These are phyloP conservation scores for Calocybe indica DNA, from an alignment of 768 basidiomycete genomes.

Conservation along the genomic window DNA sequence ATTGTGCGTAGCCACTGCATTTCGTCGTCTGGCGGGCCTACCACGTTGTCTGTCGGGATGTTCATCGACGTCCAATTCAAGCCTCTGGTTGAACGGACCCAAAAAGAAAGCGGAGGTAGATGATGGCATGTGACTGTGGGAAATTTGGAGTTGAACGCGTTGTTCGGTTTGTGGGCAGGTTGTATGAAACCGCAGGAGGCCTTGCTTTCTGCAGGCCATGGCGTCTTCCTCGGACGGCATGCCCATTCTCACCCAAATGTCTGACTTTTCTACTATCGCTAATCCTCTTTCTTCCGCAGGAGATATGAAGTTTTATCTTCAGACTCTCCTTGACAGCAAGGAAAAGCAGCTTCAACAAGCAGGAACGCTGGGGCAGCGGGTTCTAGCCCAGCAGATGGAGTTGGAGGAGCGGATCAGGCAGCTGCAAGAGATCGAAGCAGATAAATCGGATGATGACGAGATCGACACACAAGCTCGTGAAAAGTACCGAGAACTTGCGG, in stretches of 20 bases:
- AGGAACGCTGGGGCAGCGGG: conserved; percentile 87
- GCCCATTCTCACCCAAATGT: conserved; percentile 24
- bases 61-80: too few species aligned
- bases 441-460: conserved; percentile 57
- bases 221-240: conserved; percentile 33
- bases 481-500: conserved; percentile 70
- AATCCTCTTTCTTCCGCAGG: conserved; percentile 43
- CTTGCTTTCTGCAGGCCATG: conserved; percentile 24
- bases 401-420: conserved; percentile 84
- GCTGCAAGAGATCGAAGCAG: conserved; percentile 66
- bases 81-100: background rate
- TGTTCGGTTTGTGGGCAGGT: conserved; percentile 4
- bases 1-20: too few species aligned
- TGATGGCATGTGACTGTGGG: conserved; percentile 16
- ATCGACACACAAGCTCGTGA: conserved; percentile 64
- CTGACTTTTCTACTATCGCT: conserved; percentile 33
- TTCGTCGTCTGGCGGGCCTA: too few species aligned
- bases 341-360: conserved; percentile 90
- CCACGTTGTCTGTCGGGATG: too few species aligned
- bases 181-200: too few species aligned
- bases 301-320: conserved; percentile 58
- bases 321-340: conserved; percentile 79
- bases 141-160: conserved; percentile 17
- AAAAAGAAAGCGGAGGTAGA: background rate
- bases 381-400: conserved; percentile 90